Percentiles rank a stretch among this genome's conserved stretches.
phyloP scores from a whole-genome alignment of 495 filamentous ascomycete species.

The Elasticomyces elasticus region DNA sequence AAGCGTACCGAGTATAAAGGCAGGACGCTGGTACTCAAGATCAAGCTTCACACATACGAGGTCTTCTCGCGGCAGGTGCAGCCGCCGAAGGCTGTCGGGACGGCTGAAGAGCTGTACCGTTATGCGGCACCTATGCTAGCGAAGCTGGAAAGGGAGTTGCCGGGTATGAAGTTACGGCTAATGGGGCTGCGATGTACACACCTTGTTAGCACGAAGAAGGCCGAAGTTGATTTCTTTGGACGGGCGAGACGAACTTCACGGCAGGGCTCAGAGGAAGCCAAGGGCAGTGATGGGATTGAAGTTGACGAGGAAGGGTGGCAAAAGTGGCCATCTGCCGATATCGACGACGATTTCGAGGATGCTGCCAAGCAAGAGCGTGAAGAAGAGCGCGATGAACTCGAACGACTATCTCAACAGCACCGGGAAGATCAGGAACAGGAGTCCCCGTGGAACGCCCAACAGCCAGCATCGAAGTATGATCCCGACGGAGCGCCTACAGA shows the following conservation, averaged over 20 bases:
- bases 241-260: conserved; percentile 23
- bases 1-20: conserved; percentile 72
- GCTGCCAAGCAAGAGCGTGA: conserved; percentile 53
- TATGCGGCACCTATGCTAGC: conserved; percentile 72
- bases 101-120: conserved; percentile 73
- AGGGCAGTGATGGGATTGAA: conserved; percentile 13
- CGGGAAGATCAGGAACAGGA: neutral
- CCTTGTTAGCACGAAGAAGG: conserved; percentile 72
- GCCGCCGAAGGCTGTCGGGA: conserved; percentile 57
- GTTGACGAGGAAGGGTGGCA: conserved; percentile 47
- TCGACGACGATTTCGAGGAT: conserved; percentile 61
- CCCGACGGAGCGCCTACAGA: conserved; percentile 8
- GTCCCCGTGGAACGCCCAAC: neutral
- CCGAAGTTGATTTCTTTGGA: conserved; percentile 71
- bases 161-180: conserved; percentile 68
- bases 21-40: conserved; percentile 78
- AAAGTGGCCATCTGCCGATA: conserved; percentile 40
- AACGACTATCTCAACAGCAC: conserved; percentile 52
- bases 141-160: conserved; percentile 79
- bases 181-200: conserved; percentile 85
- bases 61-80: conserved; percentile 74
- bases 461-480: conserved; percentile 1
- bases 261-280: conserved; percentile 9
- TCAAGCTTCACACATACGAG: conserved; percentile 91
- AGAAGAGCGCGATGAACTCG: conserved; percentile 55